Conservation (phyloP, 1,284 basidiomycete genomes). For the Stereum hirsutum region DNA sequence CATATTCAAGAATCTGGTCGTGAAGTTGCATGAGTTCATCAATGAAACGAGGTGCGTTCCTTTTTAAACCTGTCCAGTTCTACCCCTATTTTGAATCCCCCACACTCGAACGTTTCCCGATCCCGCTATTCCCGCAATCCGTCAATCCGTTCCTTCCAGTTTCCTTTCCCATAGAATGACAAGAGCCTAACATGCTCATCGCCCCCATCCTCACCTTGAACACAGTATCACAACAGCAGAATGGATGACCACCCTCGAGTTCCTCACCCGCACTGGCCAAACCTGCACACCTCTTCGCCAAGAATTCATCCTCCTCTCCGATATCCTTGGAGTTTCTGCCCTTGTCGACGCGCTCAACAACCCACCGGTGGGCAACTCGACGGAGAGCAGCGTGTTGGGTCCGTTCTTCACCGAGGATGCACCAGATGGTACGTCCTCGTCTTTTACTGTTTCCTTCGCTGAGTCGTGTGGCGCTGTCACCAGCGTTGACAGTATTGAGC, state of each 20-base stretch:
- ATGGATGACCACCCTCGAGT: conserved; percentile 75
- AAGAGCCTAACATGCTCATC: neutral
- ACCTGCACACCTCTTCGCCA: conserved; percentile 67
- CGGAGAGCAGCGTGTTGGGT: conserved; percentile 72
- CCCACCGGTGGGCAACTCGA: conserved; percentile 53
- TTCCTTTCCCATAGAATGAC: too few species aligned
- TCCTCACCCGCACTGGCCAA: conserved; percentile 69
- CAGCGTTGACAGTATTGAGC: too few species aligned
- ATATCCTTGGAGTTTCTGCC: conserved; percentile 70
- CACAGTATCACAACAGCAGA: conserved; percentile 70
- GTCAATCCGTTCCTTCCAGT: neutral
- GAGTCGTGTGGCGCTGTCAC: too few species aligned
- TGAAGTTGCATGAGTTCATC: conserved; percentile 65
- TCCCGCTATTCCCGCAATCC: neutral
- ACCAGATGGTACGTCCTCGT: conserved; percentile 43
- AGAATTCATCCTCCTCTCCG: conserved; percentile 81
- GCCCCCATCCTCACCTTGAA: too few species aligned
- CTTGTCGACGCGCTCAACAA: conserved; percentile 76
- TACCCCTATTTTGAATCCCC: too few species aligned
- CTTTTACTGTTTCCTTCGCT: neutral
- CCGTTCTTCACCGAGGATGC: conserved; percentile 84
- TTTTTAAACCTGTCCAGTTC: neutral
- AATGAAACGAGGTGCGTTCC: conserved; percentile 48
- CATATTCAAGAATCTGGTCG: conserved; percentile 38
- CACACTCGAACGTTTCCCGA: neutral